Evolutionary conservation across 495 filamentous ascomycete genomes (phyloP).

Genomic region (Talaromyces ruber): DNA sequence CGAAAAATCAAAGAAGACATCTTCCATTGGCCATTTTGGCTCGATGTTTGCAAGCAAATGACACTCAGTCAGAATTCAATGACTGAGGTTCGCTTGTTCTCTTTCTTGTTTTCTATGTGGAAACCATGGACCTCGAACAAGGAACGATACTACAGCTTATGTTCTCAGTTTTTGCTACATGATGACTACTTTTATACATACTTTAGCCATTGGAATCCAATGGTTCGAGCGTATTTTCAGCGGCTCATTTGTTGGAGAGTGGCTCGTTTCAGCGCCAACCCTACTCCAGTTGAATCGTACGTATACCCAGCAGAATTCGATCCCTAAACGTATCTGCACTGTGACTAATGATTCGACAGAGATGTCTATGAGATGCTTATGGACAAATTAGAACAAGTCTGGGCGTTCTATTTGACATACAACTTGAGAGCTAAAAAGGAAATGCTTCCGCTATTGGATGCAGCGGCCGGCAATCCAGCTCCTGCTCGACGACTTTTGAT

Average conservation of each 20-base stretch:
- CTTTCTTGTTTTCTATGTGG: slow-evolving; percentile 82
- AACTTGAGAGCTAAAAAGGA: slow-evolving; percentile 56
- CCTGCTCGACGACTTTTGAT: slow-evolving; percentile 90
- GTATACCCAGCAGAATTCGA: slow-evolving; percentile 16
- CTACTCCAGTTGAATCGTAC: slow-evolving; percentile 62
- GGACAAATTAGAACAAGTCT: slow-evolving; percentile 61
- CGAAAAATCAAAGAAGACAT: slow-evolving; percentile 34
- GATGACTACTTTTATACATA: slow-evolving; percentile 71
- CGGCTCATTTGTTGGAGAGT: slow-evolving; percentile 89
- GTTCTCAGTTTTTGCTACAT: slow-evolving; percentile 71
- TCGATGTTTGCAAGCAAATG: slow-evolving; percentile 75
- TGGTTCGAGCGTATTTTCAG: slow-evolving; percentile 96
- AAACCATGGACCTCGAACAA: slow-evolving; percentile 59
- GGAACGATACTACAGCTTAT: slow-evolving; percentile 61
- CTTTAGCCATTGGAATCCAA: slow-evolving; percentile 97
- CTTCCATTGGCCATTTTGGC: slow-evolving; percentile 85
- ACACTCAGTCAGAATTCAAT: slow-evolving; percentile 85
- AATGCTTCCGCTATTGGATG: slow-evolving; percentile 50
- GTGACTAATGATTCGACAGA: slow-evolving; percentile 11
- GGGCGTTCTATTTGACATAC: slow-evolving; percentile 67
- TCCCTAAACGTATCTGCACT: not conserved
- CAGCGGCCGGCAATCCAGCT: slow-evolving; percentile 76
- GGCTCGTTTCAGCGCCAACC: slow-evolving; percentile 64
- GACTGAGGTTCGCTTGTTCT: slow-evolving; percentile 82
- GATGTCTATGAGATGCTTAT: slow-evolving; percentile 65